Conservation (phyloP, 495 filamentous ascomycete genomes). For the Aspergillus avenaceus region DNA sequence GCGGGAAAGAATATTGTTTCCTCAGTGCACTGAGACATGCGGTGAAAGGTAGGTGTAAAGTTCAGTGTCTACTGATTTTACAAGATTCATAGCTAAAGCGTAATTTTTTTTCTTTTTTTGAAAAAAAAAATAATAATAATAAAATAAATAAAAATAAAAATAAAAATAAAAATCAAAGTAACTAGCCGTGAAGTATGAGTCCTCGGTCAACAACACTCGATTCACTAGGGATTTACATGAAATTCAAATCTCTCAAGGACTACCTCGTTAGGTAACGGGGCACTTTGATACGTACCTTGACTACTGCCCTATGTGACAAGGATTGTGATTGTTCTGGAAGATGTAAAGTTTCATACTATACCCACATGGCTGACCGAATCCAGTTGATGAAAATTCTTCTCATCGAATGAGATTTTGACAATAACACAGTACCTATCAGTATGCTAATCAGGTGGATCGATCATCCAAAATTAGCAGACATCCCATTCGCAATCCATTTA, state of each 20-base stretch:
- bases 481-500: too few relatives aligned
- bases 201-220: too few relatives aligned
- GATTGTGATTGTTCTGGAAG: not conserved
- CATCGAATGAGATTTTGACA: not conserved
- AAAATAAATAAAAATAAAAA: too few relatives aligned
- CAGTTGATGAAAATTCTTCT: not conserved
- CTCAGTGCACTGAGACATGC: not conserved
- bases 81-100: too few relatives aligned
- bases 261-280: too few relatives aligned
- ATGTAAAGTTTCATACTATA: not conserved
- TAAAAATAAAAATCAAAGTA: too few relatives aligned
- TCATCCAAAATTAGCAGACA: not conserved
- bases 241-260: too few relatives aligned
- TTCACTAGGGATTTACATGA: too few relatives aligned
- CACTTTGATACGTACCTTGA: too few relatives aligned
- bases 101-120: too few relatives aligned
- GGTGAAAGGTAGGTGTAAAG: not conserved
- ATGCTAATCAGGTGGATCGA: not conserved
- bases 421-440: not conserved
- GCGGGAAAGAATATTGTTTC: not conserved
- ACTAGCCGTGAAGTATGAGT: not conserved
- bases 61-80: not conserved
- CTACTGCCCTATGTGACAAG: not conserved
- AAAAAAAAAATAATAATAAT: too few relatives aligned
- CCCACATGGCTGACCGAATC: not conserved